phyloP scores from a whole-genome alignment of 2,329 filamentous ascomycete genomes.

The Dendryphion nanum region DNA sequence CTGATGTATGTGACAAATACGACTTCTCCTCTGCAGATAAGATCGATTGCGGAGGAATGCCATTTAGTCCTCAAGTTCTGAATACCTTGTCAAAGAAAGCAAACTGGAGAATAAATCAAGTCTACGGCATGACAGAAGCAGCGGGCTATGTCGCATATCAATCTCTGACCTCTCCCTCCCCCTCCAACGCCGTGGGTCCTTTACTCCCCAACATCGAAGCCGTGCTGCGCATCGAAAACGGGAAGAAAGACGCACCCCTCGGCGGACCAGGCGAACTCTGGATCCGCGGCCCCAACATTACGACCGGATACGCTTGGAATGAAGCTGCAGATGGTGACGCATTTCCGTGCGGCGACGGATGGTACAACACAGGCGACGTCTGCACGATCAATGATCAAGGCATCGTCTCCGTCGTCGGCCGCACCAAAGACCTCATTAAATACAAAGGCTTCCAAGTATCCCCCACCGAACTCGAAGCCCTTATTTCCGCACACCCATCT shows the following conservation, averaged over 20 bases:
- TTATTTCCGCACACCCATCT: constrained; percentile 27
- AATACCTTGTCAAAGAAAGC: constrained; percentile 69
- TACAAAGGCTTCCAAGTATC: constrained; percentile 40
- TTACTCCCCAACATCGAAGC: constrained; percentile 75
- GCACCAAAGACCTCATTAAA: constrained; percentile 45
- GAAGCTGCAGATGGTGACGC: constrained; percentile 64
- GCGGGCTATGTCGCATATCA: constrained; percentile 47
- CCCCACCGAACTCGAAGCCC: constrained; percentile 36
- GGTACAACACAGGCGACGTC: constrained; percentile 83
- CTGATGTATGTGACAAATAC: constrained; percentile 72
- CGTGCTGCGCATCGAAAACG: constrained; percentile 58
- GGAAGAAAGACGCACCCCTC: constrained; percentile 54
- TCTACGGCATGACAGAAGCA: constrained; percentile 50
- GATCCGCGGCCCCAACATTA: constrained; percentile 72
- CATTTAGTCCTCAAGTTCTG: constrained; percentile 74
- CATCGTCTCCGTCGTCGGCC: constrained; percentile 83
- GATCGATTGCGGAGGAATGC: constrained; percentile 80
- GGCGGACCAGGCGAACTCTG: constrained; percentile 58
- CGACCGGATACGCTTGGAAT: constrained; percentile 71
- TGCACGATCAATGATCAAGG: constrained; percentile 70
- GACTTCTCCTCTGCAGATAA: constrained; percentile 73
- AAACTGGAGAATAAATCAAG: constrained; percentile 53
- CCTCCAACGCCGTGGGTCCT: constrained; percentile 72
- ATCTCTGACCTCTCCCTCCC: constrained; percentile 47
- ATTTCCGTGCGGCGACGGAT: constrained; percentile 70